phyloP scores from a whole-genome alignment of 805 yeast species.

The Sugiyamaella mastotermitis region DNA sequence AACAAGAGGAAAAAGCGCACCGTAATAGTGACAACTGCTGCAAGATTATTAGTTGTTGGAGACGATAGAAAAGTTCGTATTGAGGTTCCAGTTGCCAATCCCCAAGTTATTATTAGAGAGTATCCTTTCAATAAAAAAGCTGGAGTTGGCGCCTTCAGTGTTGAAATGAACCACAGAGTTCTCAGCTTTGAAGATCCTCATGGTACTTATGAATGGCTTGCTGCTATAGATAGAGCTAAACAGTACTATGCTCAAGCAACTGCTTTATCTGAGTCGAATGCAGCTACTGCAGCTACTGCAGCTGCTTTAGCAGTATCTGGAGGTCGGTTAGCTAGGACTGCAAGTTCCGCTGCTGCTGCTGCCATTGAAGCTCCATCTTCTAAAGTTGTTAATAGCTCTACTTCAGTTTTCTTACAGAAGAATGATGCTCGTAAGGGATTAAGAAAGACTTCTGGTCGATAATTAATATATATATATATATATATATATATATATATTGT shows the following conservation, averaged over 20 bases:
- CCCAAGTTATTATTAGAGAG: slow-evolving; percentile 30
- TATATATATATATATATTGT: slow-evolving; percentile 1
- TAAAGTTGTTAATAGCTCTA: slow-evolving; percentile 12
- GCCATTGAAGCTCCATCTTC: slow-evolving; percentile 6
- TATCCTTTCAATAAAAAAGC: slow-evolving; percentile 25
- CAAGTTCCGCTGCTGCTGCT: neutral
- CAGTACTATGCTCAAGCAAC: slow-evolving; percentile 26
- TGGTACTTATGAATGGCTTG: slow-evolving; percentile 30
- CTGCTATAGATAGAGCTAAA: slow-evolving; percentile 25
- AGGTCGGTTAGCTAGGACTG: slow-evolving; percentile 3
- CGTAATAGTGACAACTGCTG: slow-evolving; percentile 31
- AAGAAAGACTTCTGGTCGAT: slow-evolving; percentile 4
- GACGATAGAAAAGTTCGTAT: slow-evolving; percentile 28
- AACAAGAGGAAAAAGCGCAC: slow-evolving; percentile 25
- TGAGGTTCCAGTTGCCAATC: slow-evolving; percentile 30
- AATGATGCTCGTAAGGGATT: slow-evolving; percentile 16
- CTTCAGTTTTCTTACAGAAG: slow-evolving; percentile 18
- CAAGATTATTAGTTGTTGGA: slow-evolving; percentile 28
- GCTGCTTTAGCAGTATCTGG: slow-evolving; percentile 29
- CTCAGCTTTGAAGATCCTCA: slow-evolving; percentile 29
- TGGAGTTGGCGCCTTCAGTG: slow-evolving; percentile 24
- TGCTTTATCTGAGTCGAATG: slow-evolving; percentile 24
- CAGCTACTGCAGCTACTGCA: slow-evolving; percentile 30
- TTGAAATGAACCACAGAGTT: slow-evolving; percentile 30
- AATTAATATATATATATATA: too few relatives aligned